phyloP scores from a whole-genome alignment of 2,329 filamentous ascomycete species.

The Coccinonectria pachysandricola region DNA sequence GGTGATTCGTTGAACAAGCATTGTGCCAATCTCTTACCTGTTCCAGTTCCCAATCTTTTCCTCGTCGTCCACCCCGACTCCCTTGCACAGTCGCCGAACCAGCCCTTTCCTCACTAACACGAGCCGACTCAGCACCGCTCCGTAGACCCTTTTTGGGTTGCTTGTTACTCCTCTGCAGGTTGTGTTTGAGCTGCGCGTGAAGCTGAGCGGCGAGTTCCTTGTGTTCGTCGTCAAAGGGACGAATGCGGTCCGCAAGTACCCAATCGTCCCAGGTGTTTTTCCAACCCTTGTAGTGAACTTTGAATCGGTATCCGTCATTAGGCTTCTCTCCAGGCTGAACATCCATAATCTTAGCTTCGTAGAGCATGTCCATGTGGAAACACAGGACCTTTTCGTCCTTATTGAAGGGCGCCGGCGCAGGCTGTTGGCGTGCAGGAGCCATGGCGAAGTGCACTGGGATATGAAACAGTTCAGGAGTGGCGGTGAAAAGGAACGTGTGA shows the following conservation, averaged over 20 bases:
- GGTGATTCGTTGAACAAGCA: too few relatives aligned
- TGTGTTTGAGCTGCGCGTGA: slow-evolving; percentile 55
- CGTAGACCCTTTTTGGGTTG: slow-evolving; percentile 37
- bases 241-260: slow-evolving; percentile 86
- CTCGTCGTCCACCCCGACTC: slow-evolving; percentile 59
- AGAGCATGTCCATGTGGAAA: slow-evolving; percentile 94
- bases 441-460: slow-evolving; percentile 20
- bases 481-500: too few relatives aligned
- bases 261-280: slow-evolving; percentile 99
- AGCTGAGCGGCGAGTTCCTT: slow-evolving; percentile 74
- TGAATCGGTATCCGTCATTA: slow-evolving; percentile 67
- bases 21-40: slow-evolving; percentile 50
- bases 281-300: slow-evolving; percentile 98
- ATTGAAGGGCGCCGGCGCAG: slow-evolving; percentile 37
- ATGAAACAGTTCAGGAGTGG: slow-evolving; percentile 7
- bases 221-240: slow-evolving; percentile 92
- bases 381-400: slow-evolving; percentile 94
- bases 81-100: slow-evolving; percentile 51
- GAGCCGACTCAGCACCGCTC: slow-evolving; percentile 38
- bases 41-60: slow-evolving; percentile 73
- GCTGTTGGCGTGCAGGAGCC: slow-evolving; percentile 34
- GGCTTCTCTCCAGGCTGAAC: slow-evolving; percentile 58
- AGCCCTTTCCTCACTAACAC: slow-evolving; percentile 66
- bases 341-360: slow-evolving; percentile 93
- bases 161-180: slow-evolving; percentile 43